A percentile compares a stretch with the other conserved stretches of the same genome.
phyloP scores from a whole-genome alignment of 2,329 filamentous ascomycete species.

The Botrytis tulipae region DNA sequence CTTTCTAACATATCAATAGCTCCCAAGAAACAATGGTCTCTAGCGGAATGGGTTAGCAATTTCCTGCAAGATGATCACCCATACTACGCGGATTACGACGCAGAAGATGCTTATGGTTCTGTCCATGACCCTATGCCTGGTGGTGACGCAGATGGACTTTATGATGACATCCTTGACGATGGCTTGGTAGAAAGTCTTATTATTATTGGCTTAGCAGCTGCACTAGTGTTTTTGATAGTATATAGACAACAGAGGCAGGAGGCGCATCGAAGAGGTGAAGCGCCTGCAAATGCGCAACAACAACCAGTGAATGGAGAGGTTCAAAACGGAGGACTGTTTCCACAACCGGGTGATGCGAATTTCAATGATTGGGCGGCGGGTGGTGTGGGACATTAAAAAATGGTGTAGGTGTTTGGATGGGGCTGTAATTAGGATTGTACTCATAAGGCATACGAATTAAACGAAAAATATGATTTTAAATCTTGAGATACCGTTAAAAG shows the following conservation, averaged over 20 bases:
- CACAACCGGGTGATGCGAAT: conserved; percentile 64
- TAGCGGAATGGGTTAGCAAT: conserved; percentile 82
- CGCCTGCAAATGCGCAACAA: conserved; percentile 41
- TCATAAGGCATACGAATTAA: neutral
- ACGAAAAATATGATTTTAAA: neutral
- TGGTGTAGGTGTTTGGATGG: neutral
- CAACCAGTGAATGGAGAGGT: conserved; percentile 32
- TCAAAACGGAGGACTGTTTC: conserved; percentile 57
- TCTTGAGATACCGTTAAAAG: neutral
- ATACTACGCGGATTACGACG: conserved; percentile 60
- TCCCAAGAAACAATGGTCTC: conserved; percentile 68
- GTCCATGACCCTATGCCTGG: conserved; percentile 57
- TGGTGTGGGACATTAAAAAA: conserved; percentile 59
- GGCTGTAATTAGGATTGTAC: conserved; percentile 4
- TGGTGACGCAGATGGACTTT: conserved; percentile 53
- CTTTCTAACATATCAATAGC: conserved; percentile 55
- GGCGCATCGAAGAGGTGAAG: conserved; percentile 46
- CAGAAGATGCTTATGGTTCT: conserved; percentile 40
- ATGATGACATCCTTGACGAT: conserved; percentile 68
- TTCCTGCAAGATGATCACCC: conserved; percentile 68
- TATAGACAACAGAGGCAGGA: conserved; percentile 72
- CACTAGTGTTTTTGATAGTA: conserved; percentile 75
- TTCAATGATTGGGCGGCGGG: conserved; percentile 64
- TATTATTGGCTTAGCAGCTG: conserved; percentile 74
- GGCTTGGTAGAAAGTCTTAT: conserved; percentile 81